A percentile compares a stretch with the other conserved stretches of the same genome.
Conservation (phyloP, 192 early-diverging fungal species). For the Podila epicladia region DNA sequence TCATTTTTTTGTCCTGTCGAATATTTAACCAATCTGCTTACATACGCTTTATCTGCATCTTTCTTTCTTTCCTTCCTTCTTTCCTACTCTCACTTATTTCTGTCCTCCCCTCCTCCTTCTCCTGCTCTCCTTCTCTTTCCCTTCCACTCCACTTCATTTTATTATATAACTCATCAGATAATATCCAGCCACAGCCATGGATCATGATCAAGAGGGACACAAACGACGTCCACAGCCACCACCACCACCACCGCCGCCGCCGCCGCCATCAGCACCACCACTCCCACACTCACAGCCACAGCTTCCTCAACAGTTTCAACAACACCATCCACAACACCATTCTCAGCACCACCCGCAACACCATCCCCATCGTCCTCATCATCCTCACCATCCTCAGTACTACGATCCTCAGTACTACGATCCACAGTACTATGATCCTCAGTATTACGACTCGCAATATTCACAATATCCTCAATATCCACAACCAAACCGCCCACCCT, state of each 20-base stretch:
- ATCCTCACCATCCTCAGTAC: neutral
- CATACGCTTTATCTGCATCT: neutral
- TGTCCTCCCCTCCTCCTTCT: constrained; percentile 1
- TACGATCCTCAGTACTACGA: neutral
- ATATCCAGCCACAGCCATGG: no score
- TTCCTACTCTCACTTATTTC: constrained; percentile 3
- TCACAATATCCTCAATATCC: neutral
- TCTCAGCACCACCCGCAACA: neutral
- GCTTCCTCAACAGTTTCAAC: neutral
- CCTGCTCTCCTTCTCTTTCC: neutral
- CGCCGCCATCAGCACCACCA: neutral
- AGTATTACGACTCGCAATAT: neutral
- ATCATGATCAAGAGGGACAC: no score
- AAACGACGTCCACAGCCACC: neutral
- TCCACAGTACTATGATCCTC: constrained; percentile 1
- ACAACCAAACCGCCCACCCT: neutral
- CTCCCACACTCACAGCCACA: neutral
- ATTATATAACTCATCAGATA: no score
- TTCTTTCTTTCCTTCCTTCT: constrained; percentile 6
- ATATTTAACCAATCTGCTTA: constrained; percentile 30
- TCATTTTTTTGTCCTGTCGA: neutral
- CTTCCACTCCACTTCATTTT: neutral
- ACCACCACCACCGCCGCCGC: neutral
- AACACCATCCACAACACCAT: neutral
- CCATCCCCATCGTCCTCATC: neutral